Conservation (phyloP, 192 early-diverging fungal genomes). For the Mortierella claussenii region DNA sequence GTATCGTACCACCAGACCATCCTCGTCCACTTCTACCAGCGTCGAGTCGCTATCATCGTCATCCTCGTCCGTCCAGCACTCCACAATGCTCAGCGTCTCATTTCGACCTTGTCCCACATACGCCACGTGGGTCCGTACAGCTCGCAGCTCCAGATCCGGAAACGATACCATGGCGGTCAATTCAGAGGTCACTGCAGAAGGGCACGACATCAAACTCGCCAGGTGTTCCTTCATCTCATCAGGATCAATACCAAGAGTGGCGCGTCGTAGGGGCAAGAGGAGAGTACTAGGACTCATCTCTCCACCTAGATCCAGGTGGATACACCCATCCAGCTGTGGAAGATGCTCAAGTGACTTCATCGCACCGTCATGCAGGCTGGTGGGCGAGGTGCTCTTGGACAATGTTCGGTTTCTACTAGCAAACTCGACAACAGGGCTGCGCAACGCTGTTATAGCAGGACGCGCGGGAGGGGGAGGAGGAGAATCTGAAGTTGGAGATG, state of each 20-base stretch:
- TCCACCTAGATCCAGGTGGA: constrained; percentile 35
- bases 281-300: constrained; percentile 45
- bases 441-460: constrained; percentile 10
- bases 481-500: background rate
- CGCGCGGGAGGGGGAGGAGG: background rate
- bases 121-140: constrained; percentile 25
- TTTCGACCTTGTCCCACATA: constrained; percentile 36
- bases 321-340: constrained; percentile 45
- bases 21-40: constrained; percentile 33
- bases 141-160: constrained; percentile 37
- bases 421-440: constrained; percentile 7
- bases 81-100: constrained; percentile 21
- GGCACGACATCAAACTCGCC: constrained; percentile 23
- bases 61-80: constrained; percentile 44
- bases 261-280: constrained; percentile 27
- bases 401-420: constrained; percentile 18
- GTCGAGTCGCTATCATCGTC: constrained; percentile 38
- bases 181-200: constrained; percentile 24
- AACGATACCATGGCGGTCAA: constrained; percentile 35
- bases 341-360: constrained; percentile 43
- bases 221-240: constrained; percentile 33
- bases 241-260: constrained; percentile 32
- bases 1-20: constrained; percentile 43
- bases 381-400: constrained; percentile 10
- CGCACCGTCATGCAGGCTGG: constrained; percentile 24